Evolutionary conservation across 139 green algal species (phyloP), one percentile per base, ranked within the genome.

Genomic region (Chlamydomonas incerta): DNA sequence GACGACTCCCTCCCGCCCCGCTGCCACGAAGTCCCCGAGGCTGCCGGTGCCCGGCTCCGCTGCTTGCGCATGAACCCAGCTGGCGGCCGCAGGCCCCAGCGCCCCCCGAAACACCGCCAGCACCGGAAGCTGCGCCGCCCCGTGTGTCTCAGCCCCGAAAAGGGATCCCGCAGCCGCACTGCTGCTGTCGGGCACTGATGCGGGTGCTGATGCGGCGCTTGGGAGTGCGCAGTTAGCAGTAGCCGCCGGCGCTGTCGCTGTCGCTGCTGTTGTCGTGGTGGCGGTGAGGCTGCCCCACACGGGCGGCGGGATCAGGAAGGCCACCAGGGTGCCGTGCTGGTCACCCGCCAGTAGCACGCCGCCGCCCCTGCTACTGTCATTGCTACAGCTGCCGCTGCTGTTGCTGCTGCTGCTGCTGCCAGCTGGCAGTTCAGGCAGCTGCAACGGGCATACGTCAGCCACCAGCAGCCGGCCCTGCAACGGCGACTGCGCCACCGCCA

Each of bases 251-350:
- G 37, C 63, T 18, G 10, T 31, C n/a, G 67, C 41, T 50, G 41
- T 13, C 8, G 41, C 5, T 50, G 41, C 41, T 50, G 41, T 50
- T 5, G 26, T 20, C 14, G 18, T 23, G 60, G 3, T 18, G 17
- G 24, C 72, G 29, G 63, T 83, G 24, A 80, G 55, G 21, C 11
- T 35, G 15, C 47, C 26, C 84, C 68, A 57, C 33, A 35, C 60
- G 21, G 26, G 28, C 3, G 33, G 66, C 24, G 70, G 85, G 41
- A 81, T 10, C n/a, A n/a, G 46, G 67, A 85, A 89, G 1, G 31
- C 58, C n/a, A 83, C 1, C 35, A 89, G 31, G 57, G 65, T 69
- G 46, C 85, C 85, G 55, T 89, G 47, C 55, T 89, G 77, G 70
- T 89, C 85, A 0, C 85, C 85, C 34, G 76, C 82, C 41, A 86